A percentile compares a stretch with the other conserved stretches of the same genome.
Evolutionary conservation across 345 rosid species (phyloP).

Genomic region (Rhodomyrtus tomentosa): DNA sequence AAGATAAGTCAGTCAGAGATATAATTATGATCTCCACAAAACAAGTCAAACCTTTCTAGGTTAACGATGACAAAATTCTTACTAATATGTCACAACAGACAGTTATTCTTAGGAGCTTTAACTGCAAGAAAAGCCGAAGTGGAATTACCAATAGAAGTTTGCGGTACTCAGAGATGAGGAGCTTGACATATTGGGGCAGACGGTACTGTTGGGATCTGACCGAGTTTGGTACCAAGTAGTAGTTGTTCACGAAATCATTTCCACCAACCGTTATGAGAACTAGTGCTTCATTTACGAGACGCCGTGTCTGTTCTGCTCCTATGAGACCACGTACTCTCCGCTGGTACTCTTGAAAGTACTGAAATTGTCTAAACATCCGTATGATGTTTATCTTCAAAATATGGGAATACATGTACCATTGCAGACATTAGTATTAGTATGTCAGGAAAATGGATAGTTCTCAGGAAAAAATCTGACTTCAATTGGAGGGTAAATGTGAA

Average conservation of each 20-base stretch:
- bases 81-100: too few species aligned
- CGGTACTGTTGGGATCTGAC: constrained; percentile 47
- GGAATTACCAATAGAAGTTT: constrained; percentile 27
- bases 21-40: too few species aligned
- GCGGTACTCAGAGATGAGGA: constrained; percentile 43
- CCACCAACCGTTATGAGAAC: constrained; percentile 69
- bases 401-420: neutral
- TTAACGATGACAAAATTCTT: too few species aligned
- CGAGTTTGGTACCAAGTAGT: constrained; percentile 55
- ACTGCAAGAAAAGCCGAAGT: neutral
- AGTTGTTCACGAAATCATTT: constrained; percentile 88
- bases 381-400: constrained; percentile 53
- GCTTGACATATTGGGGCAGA: constrained; percentile 34
- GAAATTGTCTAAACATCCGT: constrained; percentile 46
- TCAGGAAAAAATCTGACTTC: too few species aligned
- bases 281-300: constrained; percentile 46
- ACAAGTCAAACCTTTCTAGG: too few species aligned
- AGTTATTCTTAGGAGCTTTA: too few species aligned
- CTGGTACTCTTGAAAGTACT: constrained; percentile 66
- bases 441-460: too few species aligned
- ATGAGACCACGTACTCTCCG: constrained; percentile 32
- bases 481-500: too few species aligned
- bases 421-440: neutral
- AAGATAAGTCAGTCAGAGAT: too few species aligned
- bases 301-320: constrained; percentile 33